Conservation (phyloP, 202 grass and related monocot species). For the Setaria viridis region DNA sequence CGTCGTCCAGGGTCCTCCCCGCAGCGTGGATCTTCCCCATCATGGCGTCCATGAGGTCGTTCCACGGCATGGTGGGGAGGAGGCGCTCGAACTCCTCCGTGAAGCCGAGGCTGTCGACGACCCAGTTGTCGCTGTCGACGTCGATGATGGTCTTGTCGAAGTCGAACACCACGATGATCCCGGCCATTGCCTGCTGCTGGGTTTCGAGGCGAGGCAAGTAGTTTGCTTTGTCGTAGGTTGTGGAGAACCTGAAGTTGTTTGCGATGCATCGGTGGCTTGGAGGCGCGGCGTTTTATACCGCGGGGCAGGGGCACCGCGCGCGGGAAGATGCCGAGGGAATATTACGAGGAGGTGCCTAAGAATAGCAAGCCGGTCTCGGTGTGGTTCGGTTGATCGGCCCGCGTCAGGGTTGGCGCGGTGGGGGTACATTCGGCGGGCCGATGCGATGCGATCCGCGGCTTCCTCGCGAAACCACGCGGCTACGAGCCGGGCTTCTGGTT, state of each 20-base stretch:
- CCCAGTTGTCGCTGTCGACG: conserved; percentile 94
- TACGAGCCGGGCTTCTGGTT: neutral
- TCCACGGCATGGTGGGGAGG: conserved; percentile 81
- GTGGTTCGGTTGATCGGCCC: neutral
- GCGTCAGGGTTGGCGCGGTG: conserved; percentile 14
- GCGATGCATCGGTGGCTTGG: neutral
- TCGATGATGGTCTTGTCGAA: conserved; percentile 95
- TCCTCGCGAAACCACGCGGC: neutral
- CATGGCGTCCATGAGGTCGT: conserved; percentile 78
- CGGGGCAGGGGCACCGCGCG: neutral
- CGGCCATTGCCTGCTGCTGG: conserved; percentile 45
- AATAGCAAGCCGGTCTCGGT: neutral
- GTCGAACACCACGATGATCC: conserved; percentile 73
- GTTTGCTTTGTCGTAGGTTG: neutral
- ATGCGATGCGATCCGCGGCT: neutral
- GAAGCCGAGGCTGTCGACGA: conserved; percentile 62
- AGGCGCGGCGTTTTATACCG: conserved; percentile 40
- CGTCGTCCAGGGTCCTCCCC: conserved; percentile 50
- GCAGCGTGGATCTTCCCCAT: conserved; percentile 60
- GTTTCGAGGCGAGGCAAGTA: neutral
- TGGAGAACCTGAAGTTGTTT: neutral
- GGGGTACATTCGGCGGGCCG: neutral
- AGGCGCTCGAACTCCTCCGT: conserved; percentile 75
- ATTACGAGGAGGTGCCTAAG: conserved; percentile 52
- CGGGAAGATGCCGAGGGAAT: conserved; percentile 75